Evolutionary conservation across 164 flowering plant genomes (phyloP).

Genomic region (Tinospora cordifolia): DNA sequence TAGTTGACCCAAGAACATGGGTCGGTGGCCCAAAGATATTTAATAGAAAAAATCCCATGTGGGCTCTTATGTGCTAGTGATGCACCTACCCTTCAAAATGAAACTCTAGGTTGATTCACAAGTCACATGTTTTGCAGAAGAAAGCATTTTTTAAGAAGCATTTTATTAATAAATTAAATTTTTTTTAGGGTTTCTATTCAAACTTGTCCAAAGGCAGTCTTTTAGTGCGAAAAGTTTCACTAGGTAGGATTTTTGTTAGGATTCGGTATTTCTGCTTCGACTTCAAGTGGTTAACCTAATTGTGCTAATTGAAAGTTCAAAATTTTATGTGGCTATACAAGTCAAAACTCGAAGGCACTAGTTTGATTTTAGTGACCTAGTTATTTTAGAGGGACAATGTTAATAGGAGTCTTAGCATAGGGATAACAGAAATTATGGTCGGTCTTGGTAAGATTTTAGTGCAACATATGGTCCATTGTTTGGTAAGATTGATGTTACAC

Average conservation of each 20-base stretch:
- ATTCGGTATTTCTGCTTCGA: background rate
- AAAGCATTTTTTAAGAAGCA: background rate
- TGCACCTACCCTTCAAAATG: constrained; percentile 43
- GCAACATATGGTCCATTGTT: no score
- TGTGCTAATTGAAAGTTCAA: background rate
- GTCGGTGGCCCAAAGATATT: background rate
- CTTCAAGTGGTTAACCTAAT: background rate
- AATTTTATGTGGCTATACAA: background rate
- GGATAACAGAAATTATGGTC: no score
- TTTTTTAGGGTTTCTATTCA: no score
- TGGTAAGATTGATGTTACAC: no score
- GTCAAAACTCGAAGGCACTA: background rate
- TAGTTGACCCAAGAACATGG: background rate
- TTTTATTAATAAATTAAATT: no score
- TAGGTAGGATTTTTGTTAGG: background rate
- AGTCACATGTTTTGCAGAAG: no score
- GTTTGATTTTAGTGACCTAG: background rate
- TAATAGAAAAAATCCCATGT: no score
- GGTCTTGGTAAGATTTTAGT: background rate
- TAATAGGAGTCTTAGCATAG: no score
- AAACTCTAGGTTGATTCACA: constrained; percentile 36
- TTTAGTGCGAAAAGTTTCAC: background rate
- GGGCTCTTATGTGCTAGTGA: constrained; percentile 55
- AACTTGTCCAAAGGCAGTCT: no score
- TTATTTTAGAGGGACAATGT: background rate